A percentile compares a stretch with the other conserved stretches of the same genome.
phyloP scores from a whole-genome alignment of 352 stramenopile species.

The Phytophthora idaei region DNA sequence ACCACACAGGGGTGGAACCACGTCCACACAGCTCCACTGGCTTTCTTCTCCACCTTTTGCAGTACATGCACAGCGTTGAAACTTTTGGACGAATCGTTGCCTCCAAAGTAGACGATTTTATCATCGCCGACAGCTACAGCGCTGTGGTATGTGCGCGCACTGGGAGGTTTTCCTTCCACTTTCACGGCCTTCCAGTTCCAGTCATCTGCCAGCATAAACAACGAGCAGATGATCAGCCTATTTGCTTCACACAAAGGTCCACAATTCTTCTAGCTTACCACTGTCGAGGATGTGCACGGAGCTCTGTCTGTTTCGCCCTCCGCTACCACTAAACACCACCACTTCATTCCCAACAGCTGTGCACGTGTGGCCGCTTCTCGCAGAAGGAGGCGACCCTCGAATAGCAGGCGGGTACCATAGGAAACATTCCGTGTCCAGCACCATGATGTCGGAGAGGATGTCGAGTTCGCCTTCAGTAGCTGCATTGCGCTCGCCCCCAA shows the following conservation, averaged over 20 bases:
- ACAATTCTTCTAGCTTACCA: conserved; percentile 33
- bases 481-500: conserved; percentile 88
- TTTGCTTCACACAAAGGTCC: neutral
- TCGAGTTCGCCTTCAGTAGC: conserved; percentile 66
- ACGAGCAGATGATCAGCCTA: conserved; percentile 3
- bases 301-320: conserved; percentile 73
- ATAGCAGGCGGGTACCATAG: conserved; percentile 93
- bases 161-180: conserved; percentile 87
- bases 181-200: conserved; percentile 93
- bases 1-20: conserved; percentile 90
- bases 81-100: conserved; percentile 91
- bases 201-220: conserved; percentile 44
- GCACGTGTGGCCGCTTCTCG: conserved; percentile 76
- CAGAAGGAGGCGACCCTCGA: conserved; percentile 61
- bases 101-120: conserved; percentile 93
- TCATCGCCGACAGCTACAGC: conserved; percentile 63
- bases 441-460: conserved; percentile 85
- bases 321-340: conserved; percentile 80
- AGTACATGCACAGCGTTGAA: conserved; percentile 94
- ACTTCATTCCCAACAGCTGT: conserved; percentile 78
- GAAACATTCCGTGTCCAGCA: conserved; percentile 94
- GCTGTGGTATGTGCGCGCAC: conserved; percentile 91
- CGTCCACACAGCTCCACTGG: conserved; percentile 53
- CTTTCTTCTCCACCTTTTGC: conserved; percentile 49
- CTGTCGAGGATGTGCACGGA: conserved; percentile 80